Evolutionary conservation across 306 rosid genomes (phyloP).

Genomic region (Trichosanthes truncata): DNA sequence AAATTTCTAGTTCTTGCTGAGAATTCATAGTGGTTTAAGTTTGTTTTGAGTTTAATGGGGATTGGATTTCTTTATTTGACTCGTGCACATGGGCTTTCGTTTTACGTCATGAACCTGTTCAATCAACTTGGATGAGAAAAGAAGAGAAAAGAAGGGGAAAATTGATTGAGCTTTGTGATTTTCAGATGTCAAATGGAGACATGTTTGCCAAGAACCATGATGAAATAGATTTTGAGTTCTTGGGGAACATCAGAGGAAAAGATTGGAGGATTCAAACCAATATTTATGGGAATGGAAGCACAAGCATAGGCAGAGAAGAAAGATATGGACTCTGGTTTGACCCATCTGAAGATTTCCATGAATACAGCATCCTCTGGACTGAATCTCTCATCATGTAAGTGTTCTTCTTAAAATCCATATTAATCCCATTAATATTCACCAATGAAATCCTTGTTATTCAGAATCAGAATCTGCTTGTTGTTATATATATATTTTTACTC

Average conservation of each 20-base stretch:
- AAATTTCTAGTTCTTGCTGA: not conserved
- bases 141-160: not conserved
- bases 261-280: slow-evolving; percentile 97
- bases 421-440: not conserved
- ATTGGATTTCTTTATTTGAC: not conserved
- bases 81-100: not conserved
- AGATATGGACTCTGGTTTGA: slow-evolving; percentile 87
- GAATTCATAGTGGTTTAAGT: not conserved
- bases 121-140: not conserved
- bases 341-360: slow-evolving; percentile 81
- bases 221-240: slow-evolving; percentile 90
- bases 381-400: slow-evolving; percentile 76
- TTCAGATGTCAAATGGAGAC: slow-evolving; percentile 91
- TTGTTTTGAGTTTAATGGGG: not conserved
- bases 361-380: slow-evolving; percentile 84
- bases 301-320: slow-evolving; percentile 81
- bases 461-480: not conserved
- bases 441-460: not conserved
- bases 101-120: not conserved
- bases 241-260: slow-evolving; percentile 92
- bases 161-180: not conserved
- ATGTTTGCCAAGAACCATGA: slow-evolving; percentile 78
- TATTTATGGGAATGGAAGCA: slow-evolving; percentile 95
- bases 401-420: slow-evolving; percentile 2
- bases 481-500: not conserved